A percentile compares a stretch with the other conserved stretches of the same genome.
These are phyloP conservation scores for Paraphysoderma sedebokerense DNA, from an alignment of 371 early-diverging fungal species.

Conservation along the genomic window DNA sequence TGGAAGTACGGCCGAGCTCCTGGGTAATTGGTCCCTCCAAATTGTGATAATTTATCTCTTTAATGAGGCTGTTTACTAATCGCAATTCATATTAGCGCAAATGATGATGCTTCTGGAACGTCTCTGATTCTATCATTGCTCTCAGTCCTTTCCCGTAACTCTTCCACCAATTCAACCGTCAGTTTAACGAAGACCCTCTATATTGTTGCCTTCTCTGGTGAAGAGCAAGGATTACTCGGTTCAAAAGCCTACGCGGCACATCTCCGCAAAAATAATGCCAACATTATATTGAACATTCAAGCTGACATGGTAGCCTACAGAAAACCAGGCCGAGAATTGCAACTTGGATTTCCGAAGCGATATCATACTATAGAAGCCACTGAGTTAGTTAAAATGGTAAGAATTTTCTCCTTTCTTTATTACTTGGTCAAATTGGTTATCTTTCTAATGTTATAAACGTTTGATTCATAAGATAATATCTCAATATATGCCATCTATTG, in stretches of 20 bases:
- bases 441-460: neutral
- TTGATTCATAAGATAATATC: conserved; percentile 12
- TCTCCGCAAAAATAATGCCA: conserved; percentile 5
- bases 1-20: conserved; percentile 13
- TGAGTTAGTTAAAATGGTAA: neutral
- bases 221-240: conserved; percentile 21
- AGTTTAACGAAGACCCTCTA: conserved; percentile 12
- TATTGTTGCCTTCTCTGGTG: conserved; percentile 17
- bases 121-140: conserved; percentile 13
- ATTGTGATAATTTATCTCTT: neutral
- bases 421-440: neutral
- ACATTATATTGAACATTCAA: conserved; percentile 16
- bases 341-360: conserved; percentile 15
- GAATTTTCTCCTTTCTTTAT: no score
- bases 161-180: conserved; percentile 9
- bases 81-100: neutral
- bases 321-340: conserved; percentile 17
- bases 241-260: conserved; percentile 15
- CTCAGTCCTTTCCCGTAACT: conserved; percentile 10
- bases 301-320: conserved; percentile 21
- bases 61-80: neutral
- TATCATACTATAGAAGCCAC: conserved; percentile 13
- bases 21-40: neutral
- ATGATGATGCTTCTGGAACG: conserved; percentile 11
- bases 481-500: conserved; percentile 15